A percentile compares a stretch with the other conserved stretches of the same genome.
Evolutionary conservation across 169 alveolate genomes (phyloP).

Genomic region (Plasmodium chabaudi): DNA sequence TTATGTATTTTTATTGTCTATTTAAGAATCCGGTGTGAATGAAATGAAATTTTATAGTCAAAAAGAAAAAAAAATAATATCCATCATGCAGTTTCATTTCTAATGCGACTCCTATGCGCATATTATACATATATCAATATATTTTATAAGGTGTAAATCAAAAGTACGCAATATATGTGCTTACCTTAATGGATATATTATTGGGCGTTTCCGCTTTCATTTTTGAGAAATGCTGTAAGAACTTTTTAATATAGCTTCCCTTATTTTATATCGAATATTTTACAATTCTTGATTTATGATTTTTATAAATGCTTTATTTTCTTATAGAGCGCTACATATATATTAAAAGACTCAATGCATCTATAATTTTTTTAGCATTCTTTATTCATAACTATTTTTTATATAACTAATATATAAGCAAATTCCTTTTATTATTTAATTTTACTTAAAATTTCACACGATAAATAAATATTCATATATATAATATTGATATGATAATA

Average conservation of each 20-base stretch:
- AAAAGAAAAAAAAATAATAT: background rate
- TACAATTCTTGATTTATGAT: background rate
- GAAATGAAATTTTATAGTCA: background rate
- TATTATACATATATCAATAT: conserved; percentile 7
- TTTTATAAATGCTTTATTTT: conserved; percentile 2
- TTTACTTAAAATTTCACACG: background rate
- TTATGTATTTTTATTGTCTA: conserved; percentile 2
- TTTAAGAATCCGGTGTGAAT: background rate
- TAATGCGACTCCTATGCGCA: background rate
- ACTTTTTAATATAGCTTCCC: conserved; percentile 7
- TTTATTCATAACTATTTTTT: conserved; percentile 36
- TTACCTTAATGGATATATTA: background rate
- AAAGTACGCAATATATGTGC: background rate
- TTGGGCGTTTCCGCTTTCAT: background rate
- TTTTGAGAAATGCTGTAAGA: background rate
- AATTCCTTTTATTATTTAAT: conserved; percentile 1
- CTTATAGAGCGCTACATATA: conserved; percentile 17
- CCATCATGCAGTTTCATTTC: background rate
- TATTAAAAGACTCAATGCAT: conserved; percentile 17
- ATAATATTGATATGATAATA: background rate
- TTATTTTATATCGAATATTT: conserved; percentile 1
- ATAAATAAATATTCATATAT: background rate
- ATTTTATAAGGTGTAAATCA: background rate
- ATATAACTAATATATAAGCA: conserved; percentile 9
- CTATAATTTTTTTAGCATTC: conserved; percentile 3